Evolutionary conservation across 2,329 filamentous ascomycete genomes (phyloP), one percentile per base, ranked within the genome.

Genomic region (Hymenotorrendiella dingleyae): DNA sequence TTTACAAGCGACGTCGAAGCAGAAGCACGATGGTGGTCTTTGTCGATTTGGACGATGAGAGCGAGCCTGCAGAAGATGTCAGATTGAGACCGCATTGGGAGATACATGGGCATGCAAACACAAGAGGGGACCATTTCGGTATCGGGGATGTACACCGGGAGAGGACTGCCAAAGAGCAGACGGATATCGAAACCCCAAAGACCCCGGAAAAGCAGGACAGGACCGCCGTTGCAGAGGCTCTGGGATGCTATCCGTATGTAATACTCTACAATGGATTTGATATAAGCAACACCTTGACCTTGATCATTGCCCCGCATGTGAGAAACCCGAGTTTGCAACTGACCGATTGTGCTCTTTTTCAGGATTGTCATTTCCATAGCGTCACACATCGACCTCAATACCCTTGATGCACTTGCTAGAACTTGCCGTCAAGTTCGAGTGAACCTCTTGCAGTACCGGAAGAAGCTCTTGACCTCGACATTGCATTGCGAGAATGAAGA

Each of bases 341-440:
- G n/a, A n/a, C n/a, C n/a, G n/a, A n/a, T 35, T 40, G 36, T 42
- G 20, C 40, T 30, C 10, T 8, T 12, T 22, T 11, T 29, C 68
- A 95, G 89, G 56, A 79, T 95, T 60, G 80, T 86, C 54, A 78
- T 80, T 51, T 77, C 83, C 55, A 76, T 96, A 52, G 84, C 86
- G 36, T 76, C 79, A 23, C 76, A 78, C 54, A 79, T 96, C 61
- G 91, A 97, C 62, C 76, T 95, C 38, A 95, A 91, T 63, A 84
- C 86, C 11, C 77, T 96, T 56, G 83, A 94, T 63, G 81, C 83
- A 51, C 78, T 97, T 16, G 86, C 90, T 39, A 78, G 78, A 42
- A 89, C 87, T 42, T 94, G 88, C 62, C 85, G 84, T 39, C 81
- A 86, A 58, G 78, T 94, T 50, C 86, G 86, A 53, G 73, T 74